phyloP scores from a whole-genome alignment of 495 filamentous ascomycete genomes.

The Aspergillus indologenus region DNA sequence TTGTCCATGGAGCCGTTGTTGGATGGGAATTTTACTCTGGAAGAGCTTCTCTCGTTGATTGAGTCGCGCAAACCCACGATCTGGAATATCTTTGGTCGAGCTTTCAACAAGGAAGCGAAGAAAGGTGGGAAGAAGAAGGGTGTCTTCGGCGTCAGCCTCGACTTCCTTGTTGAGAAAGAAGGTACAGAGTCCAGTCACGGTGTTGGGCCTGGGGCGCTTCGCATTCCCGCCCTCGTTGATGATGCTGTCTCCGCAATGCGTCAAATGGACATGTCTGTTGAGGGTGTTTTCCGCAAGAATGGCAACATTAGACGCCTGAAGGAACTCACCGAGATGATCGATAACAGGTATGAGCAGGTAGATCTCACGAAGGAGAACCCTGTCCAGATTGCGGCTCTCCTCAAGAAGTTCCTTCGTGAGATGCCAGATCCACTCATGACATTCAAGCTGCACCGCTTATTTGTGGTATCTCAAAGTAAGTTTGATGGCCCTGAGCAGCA shows the following conservation, averaged over 20 bases:
- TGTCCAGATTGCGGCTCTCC: slow-evolving; percentile 87
- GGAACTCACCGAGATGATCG: slow-evolving; percentile 78
- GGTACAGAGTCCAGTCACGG: slow-evolving; percentile 95
- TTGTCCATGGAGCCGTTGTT: slow-evolving; percentile 92
- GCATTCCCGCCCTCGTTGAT: slow-evolving; percentile 85
- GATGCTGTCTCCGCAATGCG: slow-evolving; percentile 91
- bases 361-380: slow-evolving; percentile 81
- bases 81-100: slow-evolving; percentile 97
- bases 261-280: slow-evolving; percentile 98
- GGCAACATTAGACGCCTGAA: slow-evolving; percentile 91
- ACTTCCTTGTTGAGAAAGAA: slow-evolving; percentile 85
- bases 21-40: slow-evolving; percentile 84
- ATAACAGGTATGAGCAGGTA: slow-evolving; percentile 77
- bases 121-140: slow-evolving; percentile 88
- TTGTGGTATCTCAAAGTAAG: slow-evolving; percentile 82
- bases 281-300: slow-evolving; percentile 99
- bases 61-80: slow-evolving; percentile 91
- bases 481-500: not conserved
- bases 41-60: slow-evolving; percentile 92
- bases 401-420: slow-evolving; percentile 94
- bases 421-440: slow-evolving; percentile 94
- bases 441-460: slow-evolving; percentile 88
- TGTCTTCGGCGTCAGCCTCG: slow-evolving; percentile 80
- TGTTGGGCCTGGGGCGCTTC: slow-evolving; percentile 84
- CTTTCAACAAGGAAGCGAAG: slow-evolving; percentile 78